Evolutionary conservation across 176 grass and related monocot genomes (phyloP).

Genomic region (Carex scoparia): DNA sequence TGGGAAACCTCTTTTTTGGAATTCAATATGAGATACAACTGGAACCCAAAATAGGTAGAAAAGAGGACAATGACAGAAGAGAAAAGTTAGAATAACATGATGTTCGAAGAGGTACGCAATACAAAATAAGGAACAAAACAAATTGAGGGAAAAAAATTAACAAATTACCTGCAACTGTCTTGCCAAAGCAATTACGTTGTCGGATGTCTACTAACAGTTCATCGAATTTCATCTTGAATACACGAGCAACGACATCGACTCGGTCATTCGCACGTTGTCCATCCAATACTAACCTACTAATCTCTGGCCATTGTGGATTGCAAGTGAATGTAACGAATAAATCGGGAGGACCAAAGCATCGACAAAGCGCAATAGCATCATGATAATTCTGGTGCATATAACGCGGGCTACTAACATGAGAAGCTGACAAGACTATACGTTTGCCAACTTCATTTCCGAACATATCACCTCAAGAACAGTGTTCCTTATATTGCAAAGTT

Average conservation of each 20-base stretch:
- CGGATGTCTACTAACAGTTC: background rate
- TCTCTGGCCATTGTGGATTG: conserved; percentile 29
- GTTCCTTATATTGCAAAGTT: conserved; percentile 19
- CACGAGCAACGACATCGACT: conserved; percentile 5
- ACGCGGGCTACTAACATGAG: conserved; percentile 8
- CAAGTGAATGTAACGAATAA: conserved; percentile 35
- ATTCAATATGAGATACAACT: background rate
- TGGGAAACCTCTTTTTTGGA: background rate
- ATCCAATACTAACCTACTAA: background rate
- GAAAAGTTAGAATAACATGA: background rate
- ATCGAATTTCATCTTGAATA: conserved; percentile 17
- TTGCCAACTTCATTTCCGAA: conserved; percentile 11
- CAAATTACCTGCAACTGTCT: background rate
- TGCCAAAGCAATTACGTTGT: background rate
- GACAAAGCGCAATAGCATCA: conserved; percentile 29
- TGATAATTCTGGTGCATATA: conserved; percentile 32
- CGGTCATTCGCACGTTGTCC: conserved; percentile 11
- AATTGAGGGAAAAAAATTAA: background rate
- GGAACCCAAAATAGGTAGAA: background rate
- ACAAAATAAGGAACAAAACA: no score
- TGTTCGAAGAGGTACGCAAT: no score
- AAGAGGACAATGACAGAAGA: background rate
- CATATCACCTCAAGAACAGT: conserved; percentile 21
- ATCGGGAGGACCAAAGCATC: conserved; percentile 1
- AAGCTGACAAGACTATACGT: conserved; percentile 21